Evolutionary conservation across 2,329 filamentous ascomycete genomes (phyloP).

Genomic region (Aureobasidium sp.): DNA sequence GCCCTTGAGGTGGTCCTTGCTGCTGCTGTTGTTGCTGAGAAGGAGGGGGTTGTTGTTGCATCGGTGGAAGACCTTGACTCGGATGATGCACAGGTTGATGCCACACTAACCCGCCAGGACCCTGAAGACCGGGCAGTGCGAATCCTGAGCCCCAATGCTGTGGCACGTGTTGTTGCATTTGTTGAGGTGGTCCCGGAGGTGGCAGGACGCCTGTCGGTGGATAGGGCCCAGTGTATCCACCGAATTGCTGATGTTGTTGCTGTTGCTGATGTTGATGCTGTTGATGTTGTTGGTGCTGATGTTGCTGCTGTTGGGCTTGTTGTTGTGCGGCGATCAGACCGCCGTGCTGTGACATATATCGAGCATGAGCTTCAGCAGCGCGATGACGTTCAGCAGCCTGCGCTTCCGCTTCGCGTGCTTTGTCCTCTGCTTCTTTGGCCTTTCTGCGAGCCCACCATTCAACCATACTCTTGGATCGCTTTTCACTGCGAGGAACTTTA

Average conservation of each 20-base stretch:
- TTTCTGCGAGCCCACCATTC: conserved; percentile 42
- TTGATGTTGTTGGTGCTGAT: conserved; percentile 3
- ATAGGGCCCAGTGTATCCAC: conserved; percentile 4
- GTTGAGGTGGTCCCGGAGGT: neutral
- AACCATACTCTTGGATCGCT: conserved; percentile 39
- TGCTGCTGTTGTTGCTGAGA: neutral
- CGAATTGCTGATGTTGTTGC: conserved; percentile 2
- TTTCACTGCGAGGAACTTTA: conserved; percentile 34
- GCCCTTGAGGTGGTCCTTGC: neutral
- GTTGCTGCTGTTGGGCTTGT: conserved; percentile 11
- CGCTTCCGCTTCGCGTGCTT: neutral
- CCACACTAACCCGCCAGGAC: neutral
- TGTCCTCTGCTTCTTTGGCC: conserved; percentile 23
- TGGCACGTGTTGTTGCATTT: neutral
- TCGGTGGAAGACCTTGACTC: neutral
- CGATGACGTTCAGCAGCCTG: conserved; percentile 11
- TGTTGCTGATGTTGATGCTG: neutral
- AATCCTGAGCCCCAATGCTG: neutral
- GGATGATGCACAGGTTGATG: neutral
- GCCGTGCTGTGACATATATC: conserved; percentile 9
- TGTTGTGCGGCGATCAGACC: conserved; percentile 11
- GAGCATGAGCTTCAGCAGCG: conserved; percentile 6
- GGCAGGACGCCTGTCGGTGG: conserved; percentile 4
- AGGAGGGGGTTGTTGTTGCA: neutral
- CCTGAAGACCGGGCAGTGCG: neutral